Conservation (phyloP, 2,329 filamentous ascomycete species). For the Epichloe aotearoae region DNA sequence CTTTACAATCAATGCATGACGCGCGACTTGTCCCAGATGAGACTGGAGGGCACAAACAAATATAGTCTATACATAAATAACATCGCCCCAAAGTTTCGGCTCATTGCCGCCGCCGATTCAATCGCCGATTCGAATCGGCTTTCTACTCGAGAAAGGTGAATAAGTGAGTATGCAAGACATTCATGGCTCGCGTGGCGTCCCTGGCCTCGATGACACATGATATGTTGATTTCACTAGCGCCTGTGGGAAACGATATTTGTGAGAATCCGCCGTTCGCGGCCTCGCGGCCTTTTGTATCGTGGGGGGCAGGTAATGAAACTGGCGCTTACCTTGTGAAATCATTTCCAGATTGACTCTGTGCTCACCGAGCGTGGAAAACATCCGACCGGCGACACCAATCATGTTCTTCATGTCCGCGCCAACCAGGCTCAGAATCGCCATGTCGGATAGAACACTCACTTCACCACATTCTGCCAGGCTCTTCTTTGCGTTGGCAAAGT, state of each 20-base stretch:
- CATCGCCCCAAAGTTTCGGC: not conserved
- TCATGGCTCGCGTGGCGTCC: constrained; percentile 86
- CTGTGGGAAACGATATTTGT: constrained; percentile 28
- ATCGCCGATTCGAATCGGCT: not conserved
- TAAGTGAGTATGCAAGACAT: constrained; percentile 89
- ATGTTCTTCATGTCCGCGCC: constrained; percentile 97
- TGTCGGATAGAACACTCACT: constrained; percentile 77
- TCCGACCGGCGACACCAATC: constrained; percentile 81
- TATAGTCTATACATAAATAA: not conserved
- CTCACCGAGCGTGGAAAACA: constrained; percentile 90
- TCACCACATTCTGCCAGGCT: constrained; percentile 73
- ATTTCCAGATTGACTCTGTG: constrained; percentile 97
- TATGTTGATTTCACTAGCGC: constrained; percentile 97
- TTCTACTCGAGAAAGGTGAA: constrained; percentile 80
- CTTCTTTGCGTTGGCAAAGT: constrained; percentile 53
- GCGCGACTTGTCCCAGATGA: too few species aligned
- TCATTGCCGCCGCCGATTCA: too few species aligned
- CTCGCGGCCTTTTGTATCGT: not conserved
- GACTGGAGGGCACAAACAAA: not conserved
- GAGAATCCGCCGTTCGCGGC: not conserved
- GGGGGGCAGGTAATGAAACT: not conserved
- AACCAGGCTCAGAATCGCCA: constrained; percentile 92
- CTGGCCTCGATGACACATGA: constrained; percentile 90
- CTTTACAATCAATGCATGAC: not conserved
- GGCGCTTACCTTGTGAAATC: constrained; percentile 79